Evolutionary conservation across 176 grass and related monocot species (phyloP), one percentile per base, ranked within the genome.

Genomic region (Oryza australiensis): DNA sequence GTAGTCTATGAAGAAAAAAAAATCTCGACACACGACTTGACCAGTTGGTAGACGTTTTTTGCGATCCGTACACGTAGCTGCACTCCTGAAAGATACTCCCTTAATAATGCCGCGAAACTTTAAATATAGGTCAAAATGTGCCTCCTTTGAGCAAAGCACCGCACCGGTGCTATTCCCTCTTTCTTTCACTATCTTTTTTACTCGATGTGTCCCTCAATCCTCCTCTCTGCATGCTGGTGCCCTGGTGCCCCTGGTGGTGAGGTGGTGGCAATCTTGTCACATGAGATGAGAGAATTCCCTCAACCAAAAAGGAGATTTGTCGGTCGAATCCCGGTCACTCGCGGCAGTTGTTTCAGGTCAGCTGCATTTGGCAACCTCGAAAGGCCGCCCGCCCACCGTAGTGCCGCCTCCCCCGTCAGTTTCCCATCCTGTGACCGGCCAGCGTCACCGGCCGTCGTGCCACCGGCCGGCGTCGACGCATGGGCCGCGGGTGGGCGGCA

Each of bases 181-280:
- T 66, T 33, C 64, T 80, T 57, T 70, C 72, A 12, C 20, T 5
- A 30, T 46, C 35, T 37, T 45, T 40, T 42, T 35, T 46, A 55
- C 59, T 57, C 8, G 66, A 68, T 24, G 62, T 40, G 82, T 76
- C 75, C 75, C 79, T 70, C 66, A 33, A 7, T 65, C 66, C 67
- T 42, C 23, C 34, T 40, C 45, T 40, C 22, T 55, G 51, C 51
- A 55, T 55, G 51, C 51, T 22, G 18, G 18, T 55, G 49, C 5
- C 12, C 16, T 26, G 7, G 70, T 68, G 67, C 41, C 43, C 43
- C 15, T 16, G 14, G 46, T 49, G 14, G 15, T 46, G 15, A 13
- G 43, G 74, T 69, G 70, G 78, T 46, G 59, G 72, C 72, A 16
- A 71, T 86, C 78, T 73, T 73, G 79, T 90, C 79, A 86, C 72